Percentiles rank a stretch among this genome's conserved stretches.
These are phyloP conservation scores for Infundibulicybe gibba DNA, from an alignment of 768 basidiomycete genomes.

Conservation along the genomic window DNA sequence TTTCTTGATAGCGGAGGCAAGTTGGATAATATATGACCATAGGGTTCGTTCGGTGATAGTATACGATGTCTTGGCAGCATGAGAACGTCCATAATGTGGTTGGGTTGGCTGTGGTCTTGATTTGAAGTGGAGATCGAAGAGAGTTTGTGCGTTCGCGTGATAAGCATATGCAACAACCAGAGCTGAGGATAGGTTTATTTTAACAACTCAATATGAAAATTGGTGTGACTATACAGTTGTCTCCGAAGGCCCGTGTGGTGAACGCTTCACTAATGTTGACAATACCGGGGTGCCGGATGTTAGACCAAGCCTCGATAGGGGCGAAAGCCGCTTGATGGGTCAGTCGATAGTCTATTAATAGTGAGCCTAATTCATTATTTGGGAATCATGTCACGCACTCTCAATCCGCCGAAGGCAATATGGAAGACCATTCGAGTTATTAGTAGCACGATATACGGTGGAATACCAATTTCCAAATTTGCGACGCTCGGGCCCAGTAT, in stretches of 20 bases:
- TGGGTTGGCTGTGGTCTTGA: constrained; percentile 34
- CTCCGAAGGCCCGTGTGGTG: constrained; percentile 89
- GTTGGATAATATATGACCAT: constrained; percentile 93
- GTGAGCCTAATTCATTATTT: constrained; percentile 5
- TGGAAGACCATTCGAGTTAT: constrained; percentile 68
- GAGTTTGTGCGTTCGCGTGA: constrained; percentile 78
- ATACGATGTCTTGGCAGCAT: constrained; percentile 15
- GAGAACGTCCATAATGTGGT: constrained; percentile 15
- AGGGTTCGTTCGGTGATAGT: constrained; percentile 74
- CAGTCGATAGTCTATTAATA: constrained; percentile 71
- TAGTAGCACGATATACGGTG: constrained; percentile 80
- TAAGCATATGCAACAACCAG: constrained; percentile 91
- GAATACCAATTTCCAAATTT: constrained; percentile 86
- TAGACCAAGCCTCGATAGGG: constrained; percentile 82
- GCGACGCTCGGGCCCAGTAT: constrained; percentile 50
- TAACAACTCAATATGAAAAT: neutral
- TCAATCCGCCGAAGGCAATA: constrained; percentile 85
- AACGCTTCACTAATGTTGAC: constrained; percentile 87
- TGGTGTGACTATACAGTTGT: constrained; percentile 67
- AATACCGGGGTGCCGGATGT: constrained; percentile 82
- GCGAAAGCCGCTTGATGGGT: constrained; percentile 78
- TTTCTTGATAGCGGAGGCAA: constrained; percentile 81
- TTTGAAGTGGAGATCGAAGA: constrained; percentile 76
- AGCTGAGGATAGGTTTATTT: constrained; percentile 41
- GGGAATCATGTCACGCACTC: constrained; percentile 45